A percentile compares a stretch with the other conserved stretches of the same genome.
Conservation (phyloP, 2,329 filamentous ascomycete species). For the Pseudogymnoascus sp. region DNA sequence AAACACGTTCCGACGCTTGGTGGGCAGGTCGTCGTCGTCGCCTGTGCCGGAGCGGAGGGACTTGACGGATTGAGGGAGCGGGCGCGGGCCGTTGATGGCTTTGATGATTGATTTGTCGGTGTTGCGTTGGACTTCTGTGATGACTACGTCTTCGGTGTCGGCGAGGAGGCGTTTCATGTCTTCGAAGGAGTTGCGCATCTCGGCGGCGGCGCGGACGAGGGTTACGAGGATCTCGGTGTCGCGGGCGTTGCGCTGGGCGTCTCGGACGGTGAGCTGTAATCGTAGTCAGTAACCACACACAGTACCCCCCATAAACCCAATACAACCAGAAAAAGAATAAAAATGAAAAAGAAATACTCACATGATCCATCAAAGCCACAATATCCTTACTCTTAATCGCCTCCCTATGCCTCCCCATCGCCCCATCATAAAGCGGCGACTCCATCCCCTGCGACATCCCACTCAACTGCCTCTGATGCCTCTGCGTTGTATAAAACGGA, state of each 20-base stretch:
- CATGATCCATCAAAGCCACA: constrained; percentile 93
- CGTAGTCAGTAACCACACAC: background rate
- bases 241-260: constrained; percentile 89
- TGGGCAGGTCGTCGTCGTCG: constrained; percentile 48
- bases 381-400: constrained; percentile 94
- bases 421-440: constrained; percentile 82
- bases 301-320: constrained; percentile 1
- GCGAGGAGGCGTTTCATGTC: constrained; percentile 89
- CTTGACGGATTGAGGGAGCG: constrained; percentile 55
- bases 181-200: constrained; percentile 95
- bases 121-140: constrained; percentile 77
- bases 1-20: constrained; percentile 90
- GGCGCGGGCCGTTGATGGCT: constrained; percentile 75
- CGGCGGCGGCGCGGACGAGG: constrained; percentile 83
- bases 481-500: constrained; percentile 48
- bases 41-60: constrained; percentile 39
- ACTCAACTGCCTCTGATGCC: constrained; percentile 61
- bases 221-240: constrained; percentile 96
- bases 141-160: constrained; percentile 81
- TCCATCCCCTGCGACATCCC: constrained; percentile 87
- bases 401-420: constrained; percentile 80
- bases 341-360: constrained; percentile 34
- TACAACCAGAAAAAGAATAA: constrained; percentile 12
- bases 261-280: constrained; percentile 73
- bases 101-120: constrained; percentile 79